Evolutionary conservation across 2,329 filamentous ascomycete genomes (phyloP).

Genomic region (Aspergillus sp.): DNA sequence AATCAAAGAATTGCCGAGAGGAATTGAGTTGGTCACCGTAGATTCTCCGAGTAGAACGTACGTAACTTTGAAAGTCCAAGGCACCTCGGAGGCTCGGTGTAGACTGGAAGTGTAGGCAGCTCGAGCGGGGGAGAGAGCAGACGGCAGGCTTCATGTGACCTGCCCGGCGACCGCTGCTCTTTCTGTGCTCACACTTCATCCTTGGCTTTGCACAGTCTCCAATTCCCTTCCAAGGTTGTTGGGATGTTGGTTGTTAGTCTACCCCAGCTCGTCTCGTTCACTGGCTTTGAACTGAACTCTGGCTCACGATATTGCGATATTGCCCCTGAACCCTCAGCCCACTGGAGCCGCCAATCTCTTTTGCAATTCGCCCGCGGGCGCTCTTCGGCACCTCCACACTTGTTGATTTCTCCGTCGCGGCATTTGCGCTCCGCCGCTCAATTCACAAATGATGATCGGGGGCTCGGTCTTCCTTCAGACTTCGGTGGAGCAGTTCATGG

Average conservation of each 20-base stretch:
- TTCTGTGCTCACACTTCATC: background rate
- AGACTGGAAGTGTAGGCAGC: no score
- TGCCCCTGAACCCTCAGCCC: background rate
- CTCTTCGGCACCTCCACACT: constrained; percentile 18
- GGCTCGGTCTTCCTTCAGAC: background rate
- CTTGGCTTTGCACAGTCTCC: background rate
- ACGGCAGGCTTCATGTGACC: background rate
- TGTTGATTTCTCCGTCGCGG: background rate
- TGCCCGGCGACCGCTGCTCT: background rate
- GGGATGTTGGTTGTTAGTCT: background rate
- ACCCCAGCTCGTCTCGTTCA: no score
- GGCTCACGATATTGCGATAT: background rate
- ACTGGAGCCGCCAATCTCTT: background rate
- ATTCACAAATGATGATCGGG: constrained; percentile 13
- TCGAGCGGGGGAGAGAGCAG: no score
- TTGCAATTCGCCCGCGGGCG: background rate
- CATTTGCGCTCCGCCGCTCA: no score
- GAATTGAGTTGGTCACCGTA: no score
- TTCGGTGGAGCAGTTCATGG: no score
- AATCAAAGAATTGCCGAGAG: no score
- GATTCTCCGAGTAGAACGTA: no score
- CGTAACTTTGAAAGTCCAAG: no score
- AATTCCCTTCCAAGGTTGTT: background rate
- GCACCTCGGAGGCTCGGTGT: no score
- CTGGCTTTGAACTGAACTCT: background rate